These are phyloP conservation scores for Aspergillus leporis DNA, from an alignment of 495 filamentous ascomycete species.

Conservation along the genomic window DNA sequence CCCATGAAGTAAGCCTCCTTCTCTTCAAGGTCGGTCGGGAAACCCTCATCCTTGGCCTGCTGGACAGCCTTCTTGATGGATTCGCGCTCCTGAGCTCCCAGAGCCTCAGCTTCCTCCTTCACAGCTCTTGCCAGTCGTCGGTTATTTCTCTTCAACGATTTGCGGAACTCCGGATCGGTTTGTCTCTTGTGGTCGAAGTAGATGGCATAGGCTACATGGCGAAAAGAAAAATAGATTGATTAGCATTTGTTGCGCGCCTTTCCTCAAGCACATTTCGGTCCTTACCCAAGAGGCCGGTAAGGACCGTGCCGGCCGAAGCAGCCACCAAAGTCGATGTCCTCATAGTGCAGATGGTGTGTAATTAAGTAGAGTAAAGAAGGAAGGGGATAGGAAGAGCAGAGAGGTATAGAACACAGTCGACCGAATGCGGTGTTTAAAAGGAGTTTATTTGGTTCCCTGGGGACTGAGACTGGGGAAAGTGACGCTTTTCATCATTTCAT, in stretches of 20 bases:
- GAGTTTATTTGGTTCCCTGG: not conserved
- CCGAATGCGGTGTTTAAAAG: slow-evolving; percentile 1
- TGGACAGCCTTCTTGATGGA: slow-evolving; percentile 70
- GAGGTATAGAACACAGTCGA: not conserved
- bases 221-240: slow-evolving; percentile 1
- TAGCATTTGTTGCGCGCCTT: slow-evolving; percentile 12
- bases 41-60: slow-evolving; percentile 82
- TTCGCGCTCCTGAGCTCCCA: slow-evolving; percentile 67
- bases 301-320: slow-evolving; percentile 68
- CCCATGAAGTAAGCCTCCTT: slow-evolving; percentile 93
- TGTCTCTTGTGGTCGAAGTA: slow-evolving; percentile 97
- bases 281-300: slow-evolving; percentile 76
- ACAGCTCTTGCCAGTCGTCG: slow-evolving; percentile 70
- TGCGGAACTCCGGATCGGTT: slow-evolving; percentile 82
- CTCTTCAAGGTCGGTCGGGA: slow-evolving; percentile 87
- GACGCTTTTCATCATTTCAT: slow-evolving; percentile 12
- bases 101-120: slow-evolving; percentile 73
- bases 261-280: slow-evolving; percentile 5
- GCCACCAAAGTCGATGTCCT: slow-evolving; percentile 72
- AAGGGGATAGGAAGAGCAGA: not conserved
- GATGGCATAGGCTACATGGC: slow-evolving; percentile 64
- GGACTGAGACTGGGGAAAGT: slow-evolving; percentile 14
- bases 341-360: slow-evolving; percentile 40
- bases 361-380: not conserved
- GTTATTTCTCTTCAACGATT: slow-evolving; percentile 78